Evolutionary conservation across 176 grass and related monocot genomes (phyloP), one percentile per base, ranked within the genome.

Genomic region (Phoenix roebelenii): DNA sequence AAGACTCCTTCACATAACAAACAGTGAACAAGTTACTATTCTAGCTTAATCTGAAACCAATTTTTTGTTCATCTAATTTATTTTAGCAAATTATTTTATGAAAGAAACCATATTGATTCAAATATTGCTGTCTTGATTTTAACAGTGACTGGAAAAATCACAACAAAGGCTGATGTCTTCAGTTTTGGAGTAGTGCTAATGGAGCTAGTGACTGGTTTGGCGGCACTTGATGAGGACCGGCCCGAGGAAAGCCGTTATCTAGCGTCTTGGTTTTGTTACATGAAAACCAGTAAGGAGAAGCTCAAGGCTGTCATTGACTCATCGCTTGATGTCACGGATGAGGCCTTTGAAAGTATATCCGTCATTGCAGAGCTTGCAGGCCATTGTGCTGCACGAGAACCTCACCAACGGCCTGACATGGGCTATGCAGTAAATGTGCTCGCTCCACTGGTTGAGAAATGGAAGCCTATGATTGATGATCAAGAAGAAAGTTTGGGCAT

Each of bases 131-230:
- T 54, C 30, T 58, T 72, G 35, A 63, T 76, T 49, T 5, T 15
- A 80, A 57, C 84, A 98, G 93, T 92, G 67, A 98, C 93, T 0
- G 93, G 93, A 7, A 98, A 98, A 56, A 85, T 98, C 72, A 92
- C 93, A 25, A 92, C 93, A 9, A 98, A 98, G 26, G 79, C 84
- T 10, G 93, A 98, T 20, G 87, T 98, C 23, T 98, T 92, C 84
- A 98, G 87, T 70, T 98, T 80, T 1, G 87, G 93, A 59, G 93
- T 98, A 54, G 93, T 98, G 60, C 81, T 98, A 64, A 85, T 98
- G 84, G 93, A 97, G 70, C 68, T 97, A 70, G 66, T 98, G 74
- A 98, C 87, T 20, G 93, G 93, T 66, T 59, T 83, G 55, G 83
- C 76, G 1, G 93, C 93, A 29, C 77, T 92, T 12, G 93, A 98